Base-by-base conservation (phyloP, 2,329 filamentous ascomycete species). In the Diaporthe sp. region DNA sequence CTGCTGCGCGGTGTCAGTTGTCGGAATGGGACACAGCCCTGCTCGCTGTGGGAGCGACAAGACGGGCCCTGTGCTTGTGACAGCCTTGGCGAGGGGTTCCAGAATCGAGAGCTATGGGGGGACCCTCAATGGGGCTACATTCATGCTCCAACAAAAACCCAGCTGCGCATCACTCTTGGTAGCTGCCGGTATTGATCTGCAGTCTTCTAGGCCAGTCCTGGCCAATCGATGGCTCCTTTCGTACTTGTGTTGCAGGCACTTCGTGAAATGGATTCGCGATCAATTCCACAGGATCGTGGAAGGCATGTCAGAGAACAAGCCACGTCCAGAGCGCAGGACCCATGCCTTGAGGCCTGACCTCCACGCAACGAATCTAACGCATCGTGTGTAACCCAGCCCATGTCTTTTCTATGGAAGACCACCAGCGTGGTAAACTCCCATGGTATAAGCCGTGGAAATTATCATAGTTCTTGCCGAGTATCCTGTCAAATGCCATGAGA, bases 81-180 rank as follows among this genome's bases (percentile, higher is more conserved):
- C 44, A 68, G 63, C 44, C 63, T 51, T 68, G 63, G 44, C 44
- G 47, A 51, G 44, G 63, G 63, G 63, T 37, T 34, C 63, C 44
- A 34, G 25, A 28, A 31, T 37, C 42, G 44, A 51, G 63, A 51
- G 44, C 63, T 67, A 25, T 37, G 51, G 7, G 47, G 47, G 12
- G 28, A n/a, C 31, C 47, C 44, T 51, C 47, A 68, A 37, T 68
- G 37, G 47, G 47, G 44, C 63, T 68, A 37, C 63, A 1, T 20
- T 51, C 63, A 25, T 20, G 63, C 31, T 53, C 63, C 44, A 25
- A 68, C 61, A 49, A 20, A 37, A n/a, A n/a, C n/a, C 63, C 44
- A 37, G 31, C 31, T 37, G 63, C 63, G 63, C 63, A 68, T 51
- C 63, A 68, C 63, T 49, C 44, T n/a, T 25, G 44, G 63, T 25